Evolutionary conservation across 176 grass and related monocot species (phyloP), one percentile per base, ranked within the genome.

Genomic region (Triticum monococcum): DNA sequence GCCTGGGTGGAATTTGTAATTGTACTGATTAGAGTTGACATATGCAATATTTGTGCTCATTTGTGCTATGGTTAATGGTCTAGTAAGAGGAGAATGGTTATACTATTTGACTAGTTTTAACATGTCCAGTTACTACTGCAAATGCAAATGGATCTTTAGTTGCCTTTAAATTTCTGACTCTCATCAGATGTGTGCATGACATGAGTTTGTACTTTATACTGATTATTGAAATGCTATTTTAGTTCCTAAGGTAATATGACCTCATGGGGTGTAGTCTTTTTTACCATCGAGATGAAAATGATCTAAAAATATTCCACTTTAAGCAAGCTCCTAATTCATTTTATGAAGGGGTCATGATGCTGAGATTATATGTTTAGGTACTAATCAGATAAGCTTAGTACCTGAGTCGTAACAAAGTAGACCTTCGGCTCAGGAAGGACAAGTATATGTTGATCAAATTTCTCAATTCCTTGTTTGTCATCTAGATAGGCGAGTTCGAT

Each of bases 21-120:
- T 52, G 31, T 72, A 30, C 56, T 41, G 71, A 68, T 60, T 83
- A 69, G 23, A 82, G 10, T 56, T 36, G 25, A 20, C 24, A 6
- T 20, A 83, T 84, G 82, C 16, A 70, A 72, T 54, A 37, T 33
- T 5, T 33, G 32, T 33, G 32, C 32, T 33, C 32, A 77, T 67
- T 31, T 57, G 8, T 83, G 35, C 16, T 77, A 23, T 25, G 57
- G 50, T 75, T 52, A 80, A 37, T 57, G 41, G 26, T 68, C 33
- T 81, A 36, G 63, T 48, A 68, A 62, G 78, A 75, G 61, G 28
- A 41, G 50, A 68, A 68, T 85, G n/a, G 22, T 77, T 86, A 2
- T 46, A 75, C 10, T 45, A 75, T 73, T 31, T 68, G 59, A 16
- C 56, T 85, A 66, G 45, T 68, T 81, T 56, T 14, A 80, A 76